Evolutionary conservation across 2,329 filamentous ascomycete genomes (phyloP).

Genomic region (Monosporascus sp.): DNA sequence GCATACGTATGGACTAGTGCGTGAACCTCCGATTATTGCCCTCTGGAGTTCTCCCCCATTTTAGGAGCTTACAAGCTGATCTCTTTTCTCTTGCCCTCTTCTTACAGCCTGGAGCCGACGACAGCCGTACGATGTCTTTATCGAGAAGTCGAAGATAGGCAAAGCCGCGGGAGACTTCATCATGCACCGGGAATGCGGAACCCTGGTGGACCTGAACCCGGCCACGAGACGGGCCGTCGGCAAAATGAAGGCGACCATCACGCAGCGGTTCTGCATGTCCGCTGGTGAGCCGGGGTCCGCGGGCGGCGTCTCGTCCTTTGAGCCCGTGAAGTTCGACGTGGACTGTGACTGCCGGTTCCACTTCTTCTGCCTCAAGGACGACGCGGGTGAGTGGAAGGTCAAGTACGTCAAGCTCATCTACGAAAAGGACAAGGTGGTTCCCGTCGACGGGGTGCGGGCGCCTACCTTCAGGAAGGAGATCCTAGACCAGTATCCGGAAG

Average conservation of each 20-base stretch:
- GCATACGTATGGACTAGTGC: conserved; percentile 46
- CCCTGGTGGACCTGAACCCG: conserved; percentile 38
- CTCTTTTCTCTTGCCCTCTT: background rate
- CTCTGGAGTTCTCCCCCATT: background rate
- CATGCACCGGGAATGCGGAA: conserved; percentile 51
- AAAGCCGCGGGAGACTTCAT: conserved; percentile 49
- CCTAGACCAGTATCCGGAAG: conserved; percentile 35
- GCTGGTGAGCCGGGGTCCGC: conserved; percentile 10
- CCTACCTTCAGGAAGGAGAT: conserved; percentile 34
- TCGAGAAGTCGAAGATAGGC: conserved; percentile 43
- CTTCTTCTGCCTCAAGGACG: conserved; percentile 38
- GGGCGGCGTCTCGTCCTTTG: conserved; percentile 10
- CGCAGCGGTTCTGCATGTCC: conserved; percentile 38
- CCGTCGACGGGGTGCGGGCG: conserved; percentile 35
- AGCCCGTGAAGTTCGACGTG: conserved; percentile 37
- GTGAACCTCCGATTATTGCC: conserved; percentile 8
- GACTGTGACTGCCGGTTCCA: conserved; percentile 48
- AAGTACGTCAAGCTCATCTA: conserved; percentile 44
- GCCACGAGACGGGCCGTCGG: conserved; percentile 37
- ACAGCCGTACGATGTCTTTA: conserved; percentile 40
- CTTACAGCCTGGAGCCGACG: conserved; percentile 40
- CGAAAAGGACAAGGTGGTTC: conserved; percentile 45
- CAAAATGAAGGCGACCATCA: conserved; percentile 52
- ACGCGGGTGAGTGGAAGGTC: conserved; percentile 31
- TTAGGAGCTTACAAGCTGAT: background rate